Conservation (phyloP, 345 rosid species). For the Leavenworthia alabamica region DNA sequence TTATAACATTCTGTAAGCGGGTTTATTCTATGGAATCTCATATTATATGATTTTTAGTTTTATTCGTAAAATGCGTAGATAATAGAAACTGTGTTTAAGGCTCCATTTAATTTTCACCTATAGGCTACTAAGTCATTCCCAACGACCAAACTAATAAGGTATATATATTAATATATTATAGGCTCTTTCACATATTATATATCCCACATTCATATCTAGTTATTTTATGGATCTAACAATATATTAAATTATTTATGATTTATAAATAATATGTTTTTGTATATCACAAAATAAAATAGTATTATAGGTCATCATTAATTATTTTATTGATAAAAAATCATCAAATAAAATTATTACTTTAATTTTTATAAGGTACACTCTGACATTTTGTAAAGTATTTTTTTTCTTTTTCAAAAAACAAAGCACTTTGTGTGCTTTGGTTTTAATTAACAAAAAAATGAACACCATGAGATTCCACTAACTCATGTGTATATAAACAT, state of each 20-base stretch:
- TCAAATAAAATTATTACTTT: background rate
- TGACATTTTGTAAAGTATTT: background rate
- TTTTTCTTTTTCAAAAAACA: background rate
- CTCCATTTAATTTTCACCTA: constrained; percentile 23
- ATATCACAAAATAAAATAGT: too few species aligned
- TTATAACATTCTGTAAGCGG: background rate
- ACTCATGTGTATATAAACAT: constrained; percentile 29
- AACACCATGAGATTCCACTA: constrained; percentile 33
- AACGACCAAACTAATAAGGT: background rate
- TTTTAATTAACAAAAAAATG: constrained; percentile 22
- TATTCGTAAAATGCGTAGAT: background rate
- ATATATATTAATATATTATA: background rate
- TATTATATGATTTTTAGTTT: background rate
- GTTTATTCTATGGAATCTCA: background rate
- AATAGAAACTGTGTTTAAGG: constrained; percentile 8
- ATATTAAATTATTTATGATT: too few species aligned
- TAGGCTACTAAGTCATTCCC: constrained; percentile 6
- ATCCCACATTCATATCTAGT: too few species aligned
- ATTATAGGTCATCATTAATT: too few species aligned
- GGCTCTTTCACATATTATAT: background rate
- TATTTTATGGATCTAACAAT: too few species aligned
- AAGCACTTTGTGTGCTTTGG: constrained; percentile 1
- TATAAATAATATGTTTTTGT: background rate
- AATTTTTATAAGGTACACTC: background rate
- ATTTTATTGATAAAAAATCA: too few species aligned